phyloP scores from a whole-genome alignment of 164 flowering plant genomes.

The Litsea cubeba region DNA sequence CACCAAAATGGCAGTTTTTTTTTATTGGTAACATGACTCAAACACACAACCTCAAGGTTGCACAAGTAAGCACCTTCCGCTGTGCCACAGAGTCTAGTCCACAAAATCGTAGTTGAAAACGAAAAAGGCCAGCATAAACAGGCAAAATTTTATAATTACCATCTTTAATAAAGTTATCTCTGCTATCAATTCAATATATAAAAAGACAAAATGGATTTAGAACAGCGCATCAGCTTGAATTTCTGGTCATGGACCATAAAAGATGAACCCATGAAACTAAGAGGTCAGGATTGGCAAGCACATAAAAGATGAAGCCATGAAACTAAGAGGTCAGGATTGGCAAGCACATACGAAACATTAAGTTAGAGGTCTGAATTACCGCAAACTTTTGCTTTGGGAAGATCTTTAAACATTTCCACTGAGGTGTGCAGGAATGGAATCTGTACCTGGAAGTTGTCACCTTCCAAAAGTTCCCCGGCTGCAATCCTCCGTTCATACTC shows the following conservation, averaged over 20 bases:
- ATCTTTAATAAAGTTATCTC: neutral
- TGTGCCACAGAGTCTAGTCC: neutral
- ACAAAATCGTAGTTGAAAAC: neutral
- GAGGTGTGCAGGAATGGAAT: neutral
- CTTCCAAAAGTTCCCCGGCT: constrained; percentile 79
- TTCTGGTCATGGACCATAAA: neutral
- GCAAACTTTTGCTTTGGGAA: neutral
- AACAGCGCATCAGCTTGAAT: neutral
- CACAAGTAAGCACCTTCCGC: too few relatives aligned
- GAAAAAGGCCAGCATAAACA: neutral
- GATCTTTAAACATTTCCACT: neutral
- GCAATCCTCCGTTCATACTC: constrained; percentile 87
- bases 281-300: neutral
- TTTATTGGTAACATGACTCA: too few relatives aligned
- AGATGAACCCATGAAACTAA: neutral
- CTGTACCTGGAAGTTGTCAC: constrained; percentile 78
- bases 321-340: neutral
- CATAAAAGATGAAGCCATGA: neutral
- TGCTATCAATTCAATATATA: too few relatives aligned
- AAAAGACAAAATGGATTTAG: too few relatives aligned
- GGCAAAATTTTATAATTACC: neutral
- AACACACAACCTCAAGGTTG: too few relatives aligned
- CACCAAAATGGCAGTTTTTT: too few relatives aligned
- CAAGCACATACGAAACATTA: neutral
- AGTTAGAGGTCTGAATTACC: neutral